Evolutionary conservation across 2,329 filamentous ascomycete species (phyloP).

Genomic region (Aureobasidium namibiae): DNA sequence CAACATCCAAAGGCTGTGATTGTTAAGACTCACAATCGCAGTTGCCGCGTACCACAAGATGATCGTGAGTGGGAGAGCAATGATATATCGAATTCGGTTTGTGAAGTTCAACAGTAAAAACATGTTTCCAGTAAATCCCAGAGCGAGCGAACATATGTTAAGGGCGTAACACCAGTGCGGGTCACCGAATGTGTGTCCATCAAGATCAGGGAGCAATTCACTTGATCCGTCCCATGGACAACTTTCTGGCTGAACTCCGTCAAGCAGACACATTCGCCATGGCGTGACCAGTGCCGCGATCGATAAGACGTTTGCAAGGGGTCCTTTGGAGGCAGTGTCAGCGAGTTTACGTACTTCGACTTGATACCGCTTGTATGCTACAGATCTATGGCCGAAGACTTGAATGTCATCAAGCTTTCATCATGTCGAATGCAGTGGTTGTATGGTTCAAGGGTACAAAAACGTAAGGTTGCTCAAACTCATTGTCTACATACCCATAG

Average conservation of each 20-base stretch:
- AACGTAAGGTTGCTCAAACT: neutral
- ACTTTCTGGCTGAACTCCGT: slow-evolving; percentile 22
- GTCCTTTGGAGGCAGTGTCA: slow-evolving; percentile 55
- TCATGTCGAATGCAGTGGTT: neutral
- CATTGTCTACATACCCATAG: neutral
- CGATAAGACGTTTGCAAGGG: slow-evolving; percentile 79
- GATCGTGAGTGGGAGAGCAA: slow-evolving; percentile 79
- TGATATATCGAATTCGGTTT: slow-evolving; percentile 64
- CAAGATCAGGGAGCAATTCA: slow-evolving; percentile 38
- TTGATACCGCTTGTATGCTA: neutral
- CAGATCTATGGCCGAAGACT: neutral
- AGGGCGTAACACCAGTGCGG: slow-evolving; percentile 65
- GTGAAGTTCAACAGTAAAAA: slow-evolving; percentile 86
- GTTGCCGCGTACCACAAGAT: slow-evolving; percentile 64
- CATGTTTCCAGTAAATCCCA: slow-evolving; percentile 70
- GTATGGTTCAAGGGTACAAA: neutral
- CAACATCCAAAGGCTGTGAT: neutral
- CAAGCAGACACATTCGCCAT: slow-evolving; percentile 58
- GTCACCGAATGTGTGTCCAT: slow-evolving; percentile 53
- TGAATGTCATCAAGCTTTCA: neutral
- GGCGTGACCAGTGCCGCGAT: slow-evolving; percentile 76
- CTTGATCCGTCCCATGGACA: slow-evolving; percentile 21
- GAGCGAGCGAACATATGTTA: slow-evolving; percentile 68
- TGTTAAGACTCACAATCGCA: slow-evolving; percentile 41
- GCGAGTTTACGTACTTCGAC: slow-evolving; percentile 34